Percentiles rank a stretch among this genome's conserved stretches.
phyloP scores from a whole-genome alignment of 148 eudicot genomes.

The Spergularia marina region DNA sequence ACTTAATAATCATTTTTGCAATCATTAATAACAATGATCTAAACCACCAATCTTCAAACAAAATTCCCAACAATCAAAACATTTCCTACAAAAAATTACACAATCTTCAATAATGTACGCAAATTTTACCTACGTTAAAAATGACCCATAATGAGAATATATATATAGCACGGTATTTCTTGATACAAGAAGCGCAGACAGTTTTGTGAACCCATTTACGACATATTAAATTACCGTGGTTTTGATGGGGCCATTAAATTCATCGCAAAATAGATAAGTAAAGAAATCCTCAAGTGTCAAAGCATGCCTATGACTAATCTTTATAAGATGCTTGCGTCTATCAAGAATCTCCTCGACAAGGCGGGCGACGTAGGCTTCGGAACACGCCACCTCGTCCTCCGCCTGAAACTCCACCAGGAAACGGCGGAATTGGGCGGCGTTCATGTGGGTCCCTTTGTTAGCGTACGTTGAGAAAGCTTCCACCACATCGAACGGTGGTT shows the following conservation, averaged over 20 bases:
- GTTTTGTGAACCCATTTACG: no score
- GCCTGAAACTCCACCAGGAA: conserved; percentile 65
- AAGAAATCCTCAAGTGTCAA: conserved; percentile 73
- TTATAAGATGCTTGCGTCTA: conserved; percentile 31
- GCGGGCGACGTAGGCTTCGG: conserved; percentile 35
- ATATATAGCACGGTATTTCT: no score
- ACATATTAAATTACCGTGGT: conserved; percentile 45
- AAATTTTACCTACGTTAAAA: no score
- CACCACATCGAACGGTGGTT: conserved; percentile 70
- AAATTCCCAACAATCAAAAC: background rate
- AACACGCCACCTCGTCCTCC: conserved; percentile 30
- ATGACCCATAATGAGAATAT: background rate
- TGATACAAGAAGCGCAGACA: no score
- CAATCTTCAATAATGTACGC: no score
- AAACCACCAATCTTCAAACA: background rate
- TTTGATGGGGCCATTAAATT: conserved; percentile 64
- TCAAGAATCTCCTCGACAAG: conserved; percentile 41
- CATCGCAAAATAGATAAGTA: conserved; percentile 51
- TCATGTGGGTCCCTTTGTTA: conserved; percentile 37
- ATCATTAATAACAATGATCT: background rate
- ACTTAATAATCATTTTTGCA: background rate
- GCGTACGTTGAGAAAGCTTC: conserved; percentile 54
- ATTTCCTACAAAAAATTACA: background rate
- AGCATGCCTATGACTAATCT: conserved; percentile 20
- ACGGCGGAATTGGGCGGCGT: conserved; percentile 44